Percentiles rank a stretch among this genome's conserved stretches.
phyloP scores from a whole-genome alignment of 768 basidiomycete species.

The Cubamyces lactineus region DNA sequence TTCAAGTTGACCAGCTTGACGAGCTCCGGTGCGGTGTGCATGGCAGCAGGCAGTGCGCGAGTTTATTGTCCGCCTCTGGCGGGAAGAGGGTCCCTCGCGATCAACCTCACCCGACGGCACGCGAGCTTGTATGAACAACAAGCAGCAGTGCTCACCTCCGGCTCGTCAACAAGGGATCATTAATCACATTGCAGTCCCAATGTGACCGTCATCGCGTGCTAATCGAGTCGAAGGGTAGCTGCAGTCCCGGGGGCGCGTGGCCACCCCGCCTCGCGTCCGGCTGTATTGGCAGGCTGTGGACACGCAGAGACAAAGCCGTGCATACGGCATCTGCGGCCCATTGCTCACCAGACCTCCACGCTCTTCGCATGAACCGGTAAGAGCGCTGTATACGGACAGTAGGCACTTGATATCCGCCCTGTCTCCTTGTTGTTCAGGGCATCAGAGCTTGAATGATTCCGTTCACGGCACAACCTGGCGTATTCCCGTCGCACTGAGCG shows the following conservation, averaged over 20 bases:
- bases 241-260: slow-evolving; percentile 1
- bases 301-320: not conserved
- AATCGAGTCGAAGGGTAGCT: too few species aligned
- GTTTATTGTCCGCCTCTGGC: not conserved
- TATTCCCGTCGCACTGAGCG: too few species aligned
- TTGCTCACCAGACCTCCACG: too few species aligned
- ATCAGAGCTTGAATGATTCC: too few species aligned
- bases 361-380: too few species aligned
- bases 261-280: not conserved
- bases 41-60: too few species aligned
- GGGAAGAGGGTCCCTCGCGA: not conserved
- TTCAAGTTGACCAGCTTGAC: not conserved
- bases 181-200: not conserved
- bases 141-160: not conserved
- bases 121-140: not conserved
- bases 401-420: too few species aligned
- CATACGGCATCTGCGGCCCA: not conserved
- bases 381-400: too few species aligned
- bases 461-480: too few species aligned
- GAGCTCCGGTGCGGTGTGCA: not conserved
- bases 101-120: not conserved
- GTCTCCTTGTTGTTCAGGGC: too few species aligned
- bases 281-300: not conserved
- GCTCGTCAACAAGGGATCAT: not conserved
- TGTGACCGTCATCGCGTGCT: not conserved